Base-by-base conservation (phyloP, 768 basidiomycete species). In the Obba rivulosa region DNA sequence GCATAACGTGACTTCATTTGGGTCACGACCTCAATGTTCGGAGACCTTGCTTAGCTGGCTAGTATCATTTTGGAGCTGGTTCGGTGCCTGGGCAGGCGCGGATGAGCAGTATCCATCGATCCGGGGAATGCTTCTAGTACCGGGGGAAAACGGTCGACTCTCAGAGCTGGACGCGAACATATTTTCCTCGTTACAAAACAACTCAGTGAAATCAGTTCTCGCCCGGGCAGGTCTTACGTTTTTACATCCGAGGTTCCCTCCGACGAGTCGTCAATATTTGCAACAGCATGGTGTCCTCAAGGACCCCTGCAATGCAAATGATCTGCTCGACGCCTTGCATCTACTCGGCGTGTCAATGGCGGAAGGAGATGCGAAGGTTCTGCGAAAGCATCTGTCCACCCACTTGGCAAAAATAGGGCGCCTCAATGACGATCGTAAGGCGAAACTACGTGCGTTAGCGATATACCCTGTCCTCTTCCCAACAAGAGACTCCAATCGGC, bases 61-160 rank as follows among this genome's bases (percentile, higher is more conserved):
- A n/a, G 56, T 62, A 1, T 42, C 46, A 1, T 77, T 77, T 50
- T 79, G 76, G 77, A 36, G 44, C 2, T 78, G 75, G 76, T 43
- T 72, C 39, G 56, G 50, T 4, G 48, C 34, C 0, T 73, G 64
- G 60, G 16, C 42, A 0, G 48, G 41, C 11, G 54, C 51, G 16
- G 49, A 54, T 2, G 45, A 54, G 7, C 46, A 71, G 0, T 63
- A 66, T 34, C 43, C 54, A 0, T 51, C 48, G 11, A 56, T 70
- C 28, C 34, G 46, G 2, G 25, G 55, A 1, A 45, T 67, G 1
- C 61, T 54, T 24, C 52, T 74, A 10, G 56, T 75, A 5, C 74
- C 74, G 1, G 66, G 69, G 0, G 56, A 54, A 14, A 49, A 54
- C 5, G 65, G 66, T 4, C 49, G 50, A 7, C 46, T 73, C 1